phyloP scores from a whole-genome alignment of 805 yeast species.

The Metschnikowia rubicola region DNA sequence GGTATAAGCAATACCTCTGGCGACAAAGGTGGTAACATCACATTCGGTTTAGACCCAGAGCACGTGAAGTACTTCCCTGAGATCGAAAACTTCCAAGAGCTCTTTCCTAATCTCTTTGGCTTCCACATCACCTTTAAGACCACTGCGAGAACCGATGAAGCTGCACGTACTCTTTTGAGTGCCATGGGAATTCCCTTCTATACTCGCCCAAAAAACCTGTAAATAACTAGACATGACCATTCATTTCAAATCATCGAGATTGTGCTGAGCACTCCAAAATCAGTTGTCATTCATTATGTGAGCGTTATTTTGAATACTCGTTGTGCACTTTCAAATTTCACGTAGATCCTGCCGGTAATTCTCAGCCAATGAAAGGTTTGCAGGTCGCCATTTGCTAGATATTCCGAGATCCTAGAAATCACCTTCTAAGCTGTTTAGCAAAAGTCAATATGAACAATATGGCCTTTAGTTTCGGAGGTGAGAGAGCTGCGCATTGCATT shows the following conservation, averaged over 20 bases:
- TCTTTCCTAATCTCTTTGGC: constrained; percentile 85
- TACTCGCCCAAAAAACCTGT: constrained; percentile 17
- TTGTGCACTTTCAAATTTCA: too few species aligned
- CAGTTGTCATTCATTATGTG: too few species aligned
- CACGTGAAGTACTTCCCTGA: constrained; percentile 88
- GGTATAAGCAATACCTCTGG: constrained; percentile 79
- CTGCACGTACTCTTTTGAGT: constrained; percentile 81
- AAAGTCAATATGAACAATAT: too few species aligned
- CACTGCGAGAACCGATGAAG: constrained; percentile 83
- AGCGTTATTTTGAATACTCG: too few species aligned
- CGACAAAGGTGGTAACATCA: constrained; percentile 78
- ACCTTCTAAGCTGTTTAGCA: too few species aligned
- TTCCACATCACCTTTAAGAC: constrained; percentile 83
- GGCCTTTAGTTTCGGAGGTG: too few species aligned
- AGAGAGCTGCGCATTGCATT: too few species aligned
- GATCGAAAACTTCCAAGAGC: constrained; percentile 82
- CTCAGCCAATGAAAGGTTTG: too few species aligned
- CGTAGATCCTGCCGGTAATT: too few species aligned
- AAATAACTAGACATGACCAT: constrained; percentile 2
- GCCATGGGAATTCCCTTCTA: constrained; percentile 78
- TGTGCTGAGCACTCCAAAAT: too few species aligned
- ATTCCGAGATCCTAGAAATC: too few species aligned
- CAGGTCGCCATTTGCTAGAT: too few species aligned
- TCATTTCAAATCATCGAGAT: background rate
- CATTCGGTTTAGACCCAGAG: constrained; percentile 77